These are phyloP conservation scores for Choricystis sp. DNA, from an alignment of 139 green algal genomes.

Conservation along the genomic window DNA sequence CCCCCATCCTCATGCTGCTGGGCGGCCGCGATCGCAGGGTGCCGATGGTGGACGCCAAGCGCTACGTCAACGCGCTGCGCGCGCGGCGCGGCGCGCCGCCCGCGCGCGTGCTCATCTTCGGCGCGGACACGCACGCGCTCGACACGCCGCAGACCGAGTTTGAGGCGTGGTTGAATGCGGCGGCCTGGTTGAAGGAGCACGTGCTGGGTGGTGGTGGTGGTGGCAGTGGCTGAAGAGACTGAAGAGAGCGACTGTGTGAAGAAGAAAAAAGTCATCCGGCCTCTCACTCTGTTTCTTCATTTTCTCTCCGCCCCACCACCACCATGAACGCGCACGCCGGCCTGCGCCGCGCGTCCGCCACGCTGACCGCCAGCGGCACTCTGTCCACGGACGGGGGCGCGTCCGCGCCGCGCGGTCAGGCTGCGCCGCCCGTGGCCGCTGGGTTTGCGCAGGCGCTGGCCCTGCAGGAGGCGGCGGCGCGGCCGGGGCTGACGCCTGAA, in stretches of 20 bases:
- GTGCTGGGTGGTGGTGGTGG: too few relatives aligned
- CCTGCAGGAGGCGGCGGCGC: neutral
- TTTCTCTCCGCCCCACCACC: too few relatives aligned
- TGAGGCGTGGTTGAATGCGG: conserved; percentile 59
- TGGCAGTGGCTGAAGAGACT: too few relatives aligned
- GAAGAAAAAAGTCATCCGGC: neutral
- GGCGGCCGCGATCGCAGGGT: conserved; percentile 55
- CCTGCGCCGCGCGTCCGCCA: too few relatives aligned
- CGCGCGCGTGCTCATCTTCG: conserved; percentile 51
- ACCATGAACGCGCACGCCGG: too few relatives aligned
- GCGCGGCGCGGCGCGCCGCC: conserved; percentile 16
- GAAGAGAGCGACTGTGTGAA: neutral
- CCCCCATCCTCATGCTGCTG: conserved; percentile 73
- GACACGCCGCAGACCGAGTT: conserved; percentile 80
- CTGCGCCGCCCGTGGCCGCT: neutral
- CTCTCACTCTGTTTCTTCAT: too few relatives aligned
- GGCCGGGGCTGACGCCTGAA: too few relatives aligned
- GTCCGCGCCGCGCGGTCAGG: neutral
- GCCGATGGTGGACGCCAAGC: conserved; percentile 38
- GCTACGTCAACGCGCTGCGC: conserved; percentile 48
- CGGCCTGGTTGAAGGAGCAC: conserved; percentile 45
- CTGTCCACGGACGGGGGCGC: too few relatives aligned
- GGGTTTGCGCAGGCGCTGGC: neutral
- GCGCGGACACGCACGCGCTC: conserved; percentile 71
- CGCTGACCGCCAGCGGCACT: too few relatives aligned